Conservation (phyloP, 2,329 filamentous ascomycete species). For the Neobulgaria alba region DNA sequence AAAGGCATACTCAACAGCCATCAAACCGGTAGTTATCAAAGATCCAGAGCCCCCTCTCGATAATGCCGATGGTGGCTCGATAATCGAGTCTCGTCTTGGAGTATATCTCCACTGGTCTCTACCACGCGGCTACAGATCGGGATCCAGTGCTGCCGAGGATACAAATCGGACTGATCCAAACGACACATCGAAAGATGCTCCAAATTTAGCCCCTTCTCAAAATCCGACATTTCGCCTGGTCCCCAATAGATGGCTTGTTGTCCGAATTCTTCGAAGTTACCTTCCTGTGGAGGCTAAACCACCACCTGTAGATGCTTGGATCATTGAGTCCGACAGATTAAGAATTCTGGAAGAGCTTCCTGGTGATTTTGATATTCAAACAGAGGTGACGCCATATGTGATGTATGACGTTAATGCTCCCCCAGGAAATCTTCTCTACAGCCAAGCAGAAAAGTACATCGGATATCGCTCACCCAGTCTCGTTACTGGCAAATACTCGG, state of each 20-base stretch:
- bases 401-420: constrained; percentile 3
- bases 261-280: constrained; percentile 6
- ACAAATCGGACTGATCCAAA: neutral
- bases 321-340: constrained; percentile 33
- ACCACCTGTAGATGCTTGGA: constrained; percentile 22
- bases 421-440: constrained; percentile 1
- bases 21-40: constrained; percentile 28
- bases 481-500: neutral
- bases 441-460: constrained; percentile 36
- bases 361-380: constrained; percentile 30
- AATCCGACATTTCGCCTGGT: constrained; percentile 3
- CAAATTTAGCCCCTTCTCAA: neutral
- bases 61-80: constrained; percentile 3
- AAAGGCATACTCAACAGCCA: constrained; percentile 28
- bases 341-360: constrained; percentile 29
- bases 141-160: neutral
- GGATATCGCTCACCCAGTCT: constrained; percentile 20
- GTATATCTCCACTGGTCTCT: constrained; percentile 38
- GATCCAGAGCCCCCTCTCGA: constrained; percentile 3
- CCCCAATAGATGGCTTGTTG: constrained; percentile 7
- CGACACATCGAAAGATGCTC: neutral
- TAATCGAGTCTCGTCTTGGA: constrained; percentile 29
- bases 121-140: constrained; percentile 31
- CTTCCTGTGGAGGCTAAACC: constrained; percentile 13
- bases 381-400: constrained; percentile 34